Evolutionary conservation across 306 rosid species (phyloP).

Genomic region (Lotus japonicus): DNA sequence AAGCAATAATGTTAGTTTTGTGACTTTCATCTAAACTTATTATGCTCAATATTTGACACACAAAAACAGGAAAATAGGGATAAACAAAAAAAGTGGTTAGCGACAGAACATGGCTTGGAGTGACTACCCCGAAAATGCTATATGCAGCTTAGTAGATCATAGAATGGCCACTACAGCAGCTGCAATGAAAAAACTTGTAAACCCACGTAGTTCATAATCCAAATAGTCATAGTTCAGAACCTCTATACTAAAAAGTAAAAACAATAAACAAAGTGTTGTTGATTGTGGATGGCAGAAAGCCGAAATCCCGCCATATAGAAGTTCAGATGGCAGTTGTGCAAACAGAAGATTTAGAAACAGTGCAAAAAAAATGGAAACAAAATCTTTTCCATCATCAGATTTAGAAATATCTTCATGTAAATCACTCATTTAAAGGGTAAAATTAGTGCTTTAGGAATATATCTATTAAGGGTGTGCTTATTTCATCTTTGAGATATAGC

Average conservation of each 20-base stretch:
- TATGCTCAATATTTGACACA: background rate
- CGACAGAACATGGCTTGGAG: background rate
- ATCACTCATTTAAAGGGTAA: background rate
- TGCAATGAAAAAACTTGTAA: background rate
- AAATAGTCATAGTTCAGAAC: background rate
- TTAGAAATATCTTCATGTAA: background rate
- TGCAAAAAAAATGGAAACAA: background rate
- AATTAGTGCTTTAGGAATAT: background rate
- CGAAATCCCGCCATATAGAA: too few relatives aligned
- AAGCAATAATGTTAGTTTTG: background rate
- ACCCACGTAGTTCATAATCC: background rate
- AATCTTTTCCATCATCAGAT: background rate
- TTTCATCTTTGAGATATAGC: background rate
- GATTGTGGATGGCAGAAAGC: too few relatives aligned
- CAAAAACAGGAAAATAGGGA: background rate
- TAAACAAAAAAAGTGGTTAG: background rate
- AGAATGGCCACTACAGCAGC: slow-evolving; percentile 3
- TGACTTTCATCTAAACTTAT: background rate
- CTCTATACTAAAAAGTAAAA: background rate
- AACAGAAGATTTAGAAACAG: background rate
- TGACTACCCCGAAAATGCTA: slow-evolving; percentile 4
- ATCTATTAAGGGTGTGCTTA: background rate
- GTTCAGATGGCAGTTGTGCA: background rate
- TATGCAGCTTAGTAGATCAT: background rate
- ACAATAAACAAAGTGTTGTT: background rate